Base-by-base conservation (phyloP, 1,284 basidiomycete species). In the Volvariella surrecta region DNA sequence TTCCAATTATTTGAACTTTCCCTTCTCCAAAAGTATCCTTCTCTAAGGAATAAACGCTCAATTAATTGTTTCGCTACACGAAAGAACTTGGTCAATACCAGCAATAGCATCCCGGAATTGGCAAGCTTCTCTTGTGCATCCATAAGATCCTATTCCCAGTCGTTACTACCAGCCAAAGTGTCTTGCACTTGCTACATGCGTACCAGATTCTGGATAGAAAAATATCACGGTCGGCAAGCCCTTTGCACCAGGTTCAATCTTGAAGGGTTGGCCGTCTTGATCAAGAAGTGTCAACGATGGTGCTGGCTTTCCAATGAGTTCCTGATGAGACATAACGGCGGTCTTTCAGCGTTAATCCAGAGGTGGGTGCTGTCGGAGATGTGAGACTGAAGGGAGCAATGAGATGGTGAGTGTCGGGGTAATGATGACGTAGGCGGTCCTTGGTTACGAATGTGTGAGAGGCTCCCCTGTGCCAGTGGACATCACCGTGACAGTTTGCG, bases 111-210 rank as follows among this genome's bases (percentile, higher is more conserved):
- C 83, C 18, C 87, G 74, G 60, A 91, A 88, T 42, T 78, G 70
- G 52, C 85, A 89, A 1, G 82, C 86, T 59, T 90, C 79, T 54
- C 73, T 79, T 7, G 83, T 89, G 59, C 88, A 89, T 3, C 82
- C 84, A 46, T 66, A 79, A 1, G 83, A 75, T 2, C 81, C 85
- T 85, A 49, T 16, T 35, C 7, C 16, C 24, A 18, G 34, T 11
- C 6, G 44, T 10, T 16, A 41, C 45, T 30, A 32, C 34, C 19
- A 24, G 44, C 42, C n/a, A 32, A 45, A 31, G 22, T 20, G 24
- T 15, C 13, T n/a, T 16, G 21, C 9, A 21, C 19, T 32, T 22
- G 8, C 3, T 16, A 39, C 32, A 13, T 15, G 34, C 24, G 11
- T 48, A 65, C 70, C 77, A 37, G 82, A 74, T 54, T 73, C 70